These are phyloP conservation scores for Mycena galopus DNA, from an alignment of 768 basidiomycete species.

Conservation along the genomic window DNA sequence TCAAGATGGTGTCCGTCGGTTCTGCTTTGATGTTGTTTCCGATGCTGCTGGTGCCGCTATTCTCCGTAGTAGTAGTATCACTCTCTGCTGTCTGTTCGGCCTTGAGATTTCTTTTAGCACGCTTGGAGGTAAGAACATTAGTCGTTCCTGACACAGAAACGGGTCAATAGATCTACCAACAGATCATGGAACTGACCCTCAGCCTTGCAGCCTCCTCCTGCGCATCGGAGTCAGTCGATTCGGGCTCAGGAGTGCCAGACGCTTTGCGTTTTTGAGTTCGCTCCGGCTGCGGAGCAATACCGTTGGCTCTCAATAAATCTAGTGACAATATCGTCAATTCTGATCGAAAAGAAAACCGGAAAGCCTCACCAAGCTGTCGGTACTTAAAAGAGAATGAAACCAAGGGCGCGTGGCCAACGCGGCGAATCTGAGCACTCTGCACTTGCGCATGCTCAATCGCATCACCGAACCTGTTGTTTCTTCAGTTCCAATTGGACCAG, in stretches of 20 bases:
- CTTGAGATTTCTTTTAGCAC: neutral
- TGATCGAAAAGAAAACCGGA: neutral
- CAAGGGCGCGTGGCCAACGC: slow-evolving; percentile 17
- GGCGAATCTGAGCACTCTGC: slow-evolving; percentile 25
- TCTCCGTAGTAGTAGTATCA: too few species aligned
- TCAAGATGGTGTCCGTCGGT: neutral
- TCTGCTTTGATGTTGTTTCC: slow-evolving; percentile 3
- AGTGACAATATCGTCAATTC: neutral
- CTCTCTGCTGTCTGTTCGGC: neutral
- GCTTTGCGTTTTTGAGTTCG: slow-evolving; percentile 26
- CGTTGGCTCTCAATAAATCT: slow-evolving; percentile 25
- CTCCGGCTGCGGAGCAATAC: slow-evolving; percentile 14
- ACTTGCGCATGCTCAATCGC: slow-evolving; percentile 20
- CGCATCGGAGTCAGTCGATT: slow-evolving; percentile 1
- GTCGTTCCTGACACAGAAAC: neutral
- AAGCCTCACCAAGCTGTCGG: slow-evolving; percentile 23
- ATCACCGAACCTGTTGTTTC: slow-evolving; percentile 24
- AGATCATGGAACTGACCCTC: slow-evolving; percentile 4
- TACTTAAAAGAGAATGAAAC: slow-evolving; percentile 34
- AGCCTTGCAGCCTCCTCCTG: slow-evolving; percentile 21
- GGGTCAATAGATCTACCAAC: neutral
- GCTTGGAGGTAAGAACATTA: slow-evolving; percentile 16
- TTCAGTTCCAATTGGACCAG: neutral
- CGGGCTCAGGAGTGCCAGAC: slow-evolving; percentile 20
- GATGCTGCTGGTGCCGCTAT: too few species aligned